These are phyloP conservation scores for Thelonectria rubi DNA, from an alignment of 2,329 filamentous ascomycete genomes.

Conservation along the genomic window DNA sequence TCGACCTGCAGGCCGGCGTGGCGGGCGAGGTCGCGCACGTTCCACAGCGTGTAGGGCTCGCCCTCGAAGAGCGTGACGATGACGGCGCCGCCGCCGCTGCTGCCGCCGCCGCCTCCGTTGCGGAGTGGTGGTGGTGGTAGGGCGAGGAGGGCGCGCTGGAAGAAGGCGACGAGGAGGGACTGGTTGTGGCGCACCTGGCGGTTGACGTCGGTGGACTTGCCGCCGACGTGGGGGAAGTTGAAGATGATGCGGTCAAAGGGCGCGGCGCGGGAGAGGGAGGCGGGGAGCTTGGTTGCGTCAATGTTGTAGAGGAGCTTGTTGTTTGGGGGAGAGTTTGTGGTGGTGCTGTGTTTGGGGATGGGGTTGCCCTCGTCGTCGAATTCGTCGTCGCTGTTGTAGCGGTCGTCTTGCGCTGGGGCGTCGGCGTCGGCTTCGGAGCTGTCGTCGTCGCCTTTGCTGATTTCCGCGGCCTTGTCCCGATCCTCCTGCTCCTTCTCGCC, in stretches of 20 bases:
- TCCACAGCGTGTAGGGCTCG: conserved; percentile 96
- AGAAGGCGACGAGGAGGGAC: conserved; percentile 76
- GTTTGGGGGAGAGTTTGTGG: conserved; percentile 27
- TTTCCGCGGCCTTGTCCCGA: conserved; percentile 22
- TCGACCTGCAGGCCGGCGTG: conserved; percentile 77
- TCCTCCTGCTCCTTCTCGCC: conserved; percentile 4
- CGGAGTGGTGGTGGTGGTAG: conserved; percentile 50
- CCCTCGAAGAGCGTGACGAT: conserved; percentile 91
- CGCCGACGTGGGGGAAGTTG: conserved; percentile 97
- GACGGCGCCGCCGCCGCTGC: conserved; percentile 62
- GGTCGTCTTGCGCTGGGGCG: conserved; percentile 29
- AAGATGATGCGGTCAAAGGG: conserved; percentile 84
- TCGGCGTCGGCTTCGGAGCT: conserved; percentile 26
- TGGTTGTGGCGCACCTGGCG: conserved; percentile 94
- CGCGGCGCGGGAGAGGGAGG: conserved; percentile 52
- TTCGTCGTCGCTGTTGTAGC: conserved; percentile 34
- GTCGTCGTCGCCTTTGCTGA: conserved; percentile 29
- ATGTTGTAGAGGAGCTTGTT: conserved; percentile 66
- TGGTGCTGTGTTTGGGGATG: conserved; percentile 28
- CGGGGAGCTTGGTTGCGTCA: conserved; percentile 71
- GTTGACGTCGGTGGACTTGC: conserved; percentile 91
- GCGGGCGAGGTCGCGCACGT: conserved; percentile 85
- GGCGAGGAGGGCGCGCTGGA: conserved; percentile 58
- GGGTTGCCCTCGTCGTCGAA: conserved; percentile 28
- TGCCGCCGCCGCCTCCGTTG: too few species aligned